A percentile compares a stretch with the other conserved stretches of the same genome.
Evolutionary conservation across 179 eudicot genomes (phyloP).

Genomic region (Silene coronaria): DNA sequence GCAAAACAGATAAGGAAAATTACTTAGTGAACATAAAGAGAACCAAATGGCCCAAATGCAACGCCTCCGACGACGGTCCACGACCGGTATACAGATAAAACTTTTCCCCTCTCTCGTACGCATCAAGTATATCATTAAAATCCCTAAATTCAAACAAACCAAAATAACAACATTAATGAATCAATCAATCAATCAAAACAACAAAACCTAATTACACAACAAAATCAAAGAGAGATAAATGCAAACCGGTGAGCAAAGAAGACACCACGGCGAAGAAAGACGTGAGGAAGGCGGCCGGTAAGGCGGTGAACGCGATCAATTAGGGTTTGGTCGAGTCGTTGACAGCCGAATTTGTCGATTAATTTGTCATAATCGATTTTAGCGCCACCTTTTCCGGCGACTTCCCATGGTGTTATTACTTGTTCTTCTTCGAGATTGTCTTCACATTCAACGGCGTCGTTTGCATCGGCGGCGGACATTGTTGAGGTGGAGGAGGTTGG

Average conservation of each 20-base stretch:
- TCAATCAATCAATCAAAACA: background rate
- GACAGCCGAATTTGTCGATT: conserved; percentile 76
- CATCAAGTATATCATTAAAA: conserved; percentile 66
- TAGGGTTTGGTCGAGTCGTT: conserved; percentile 46
- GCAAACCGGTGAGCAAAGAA: conserved; percentile 79
- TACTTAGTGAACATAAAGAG: conserved; percentile 98
- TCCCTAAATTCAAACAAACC: conserved; percentile 32
- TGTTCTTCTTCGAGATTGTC: conserved; percentile 33
- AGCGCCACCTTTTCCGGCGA: conserved; percentile 59
- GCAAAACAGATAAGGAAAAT: background rate
- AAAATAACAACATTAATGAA: background rate
- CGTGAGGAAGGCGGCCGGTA: conserved; percentile 62
- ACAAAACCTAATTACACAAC: background rate
- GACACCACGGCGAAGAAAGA: conserved; percentile 84
- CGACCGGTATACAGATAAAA: conserved; percentile 87
- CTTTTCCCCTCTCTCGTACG: conserved; percentile 76
- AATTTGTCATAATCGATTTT: conserved; percentile 86
- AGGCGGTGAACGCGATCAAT: conserved; percentile 55
- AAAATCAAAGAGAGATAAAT: background rate
- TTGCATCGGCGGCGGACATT: background rate
- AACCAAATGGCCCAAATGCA: conserved; percentile 89
- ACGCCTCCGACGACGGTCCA: conserved; percentile 88
- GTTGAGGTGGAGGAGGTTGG: background rate
- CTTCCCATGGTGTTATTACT: conserved; percentile 80
- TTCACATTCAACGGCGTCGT: background rate